Base-by-base conservation (phyloP, 1,284 basidiomycete species). In the Thelephora terrestris region DNA sequence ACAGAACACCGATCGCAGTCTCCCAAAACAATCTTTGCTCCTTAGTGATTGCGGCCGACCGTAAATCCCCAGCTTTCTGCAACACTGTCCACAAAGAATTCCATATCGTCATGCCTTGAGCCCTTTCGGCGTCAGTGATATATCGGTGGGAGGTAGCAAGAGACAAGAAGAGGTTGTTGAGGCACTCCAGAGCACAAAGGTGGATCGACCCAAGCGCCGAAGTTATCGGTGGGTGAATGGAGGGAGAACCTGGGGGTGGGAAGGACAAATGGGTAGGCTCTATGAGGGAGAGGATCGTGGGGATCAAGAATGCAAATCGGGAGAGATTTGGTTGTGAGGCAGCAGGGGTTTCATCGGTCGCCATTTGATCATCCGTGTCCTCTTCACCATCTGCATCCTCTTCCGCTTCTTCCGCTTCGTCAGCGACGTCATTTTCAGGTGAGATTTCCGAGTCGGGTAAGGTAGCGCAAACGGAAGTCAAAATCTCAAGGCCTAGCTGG, bases 81-180 rank as follows among this genome's bases (percentile, higher is more conserved):
- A 81, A 70, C 25, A 73, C 76, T 49, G 59, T 62, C 79, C 79
- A 85, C 10, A 84, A 60, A 37, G 69, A 69, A 38, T 73, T 68
- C 83, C 86, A 89, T 12, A 87, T 64, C 2, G 62, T 64, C 21
- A 58, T 58, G 7, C 80, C 83, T 2, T 20, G 25, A 25, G 39
- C 2, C 17, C 65, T 68, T 17, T 73, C 71, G 7, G 66, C 63
- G 50, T 82, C 76, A 74, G 61, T 17, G 61, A 63, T 23, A 68
- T 53, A 48, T 27, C 44, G 54, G 45, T 42, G 34, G 17, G 50
- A 48, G 7, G 75, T 63, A 4, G 81, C 73, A 20, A 89, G 71
- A 1, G 89, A 84, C 45, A 95, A 71, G 58, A 94, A 85, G 14
- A 93, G 73, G 64, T 97, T 96, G 62, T 91, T 94, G 49, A 96